Conservation (phyloP, 805 yeast species). For the Candida ficus region DNA sequence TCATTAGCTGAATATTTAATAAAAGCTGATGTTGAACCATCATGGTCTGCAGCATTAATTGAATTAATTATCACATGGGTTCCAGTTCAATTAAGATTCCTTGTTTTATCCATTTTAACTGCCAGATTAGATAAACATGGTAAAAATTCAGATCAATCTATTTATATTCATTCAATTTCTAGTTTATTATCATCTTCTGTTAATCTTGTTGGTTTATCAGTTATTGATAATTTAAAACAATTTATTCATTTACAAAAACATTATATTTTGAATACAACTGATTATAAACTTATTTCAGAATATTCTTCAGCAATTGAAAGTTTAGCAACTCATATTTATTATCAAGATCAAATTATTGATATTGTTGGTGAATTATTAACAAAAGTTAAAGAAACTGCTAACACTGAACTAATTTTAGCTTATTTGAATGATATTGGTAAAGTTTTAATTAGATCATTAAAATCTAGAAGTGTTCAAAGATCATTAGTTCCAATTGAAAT, state of each 20-base stretch:
- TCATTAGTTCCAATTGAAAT: conserved; percentile 21
- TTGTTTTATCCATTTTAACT: conserved; percentile 47
- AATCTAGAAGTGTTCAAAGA: conserved; percentile 20
- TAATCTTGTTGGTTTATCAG: conserved; percentile 82
- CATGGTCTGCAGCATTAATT: conserved; percentile 55
- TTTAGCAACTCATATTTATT: conserved; percentile 73
- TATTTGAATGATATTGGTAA: conserved; percentile 16
- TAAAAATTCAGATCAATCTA: conserved; percentile 19
- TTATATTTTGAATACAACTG: conserved; percentile 21
- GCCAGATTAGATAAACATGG: conserved; percentile 25
- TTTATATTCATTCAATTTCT: conserved; percentile 41
- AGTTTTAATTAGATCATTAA: conserved; percentile 14
- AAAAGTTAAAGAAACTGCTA: conserved; percentile 28
- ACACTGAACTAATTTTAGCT: conserved; percentile 4
- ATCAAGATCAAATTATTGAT: conserved; percentile 82
- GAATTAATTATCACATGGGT: conserved; percentile 69
- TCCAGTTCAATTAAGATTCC: conserved; percentile 74
- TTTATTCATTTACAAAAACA: conserved; percentile 44
- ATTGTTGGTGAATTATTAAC: conserved; percentile 64
- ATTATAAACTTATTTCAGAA: conserved; percentile 31
- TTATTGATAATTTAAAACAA: conserved; percentile 68
- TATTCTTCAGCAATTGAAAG: conserved; percentile 60
- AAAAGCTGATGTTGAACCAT: conserved; percentile 26
- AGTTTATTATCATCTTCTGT: conserved; percentile 71
- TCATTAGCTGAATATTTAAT: conserved; percentile 45